Conservation (phyloP, 345 rosid species). For the Eucalyptus paniculata region DNA sequence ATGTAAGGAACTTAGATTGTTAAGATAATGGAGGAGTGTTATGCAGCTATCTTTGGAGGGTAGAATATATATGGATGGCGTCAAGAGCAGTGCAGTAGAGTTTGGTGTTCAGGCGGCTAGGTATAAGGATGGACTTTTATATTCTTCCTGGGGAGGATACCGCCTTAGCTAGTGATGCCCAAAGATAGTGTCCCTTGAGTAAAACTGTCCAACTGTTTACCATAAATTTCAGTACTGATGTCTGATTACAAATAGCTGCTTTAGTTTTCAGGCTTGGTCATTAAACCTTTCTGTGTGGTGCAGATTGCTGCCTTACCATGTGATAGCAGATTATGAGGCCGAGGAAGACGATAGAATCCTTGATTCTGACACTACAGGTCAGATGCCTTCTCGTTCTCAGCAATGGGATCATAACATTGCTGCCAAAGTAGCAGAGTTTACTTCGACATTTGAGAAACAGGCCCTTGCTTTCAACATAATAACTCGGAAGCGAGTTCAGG, state of each 20-base stretch:
- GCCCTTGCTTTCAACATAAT: slow-evolving; percentile 67
- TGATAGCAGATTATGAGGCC: slow-evolving; percentile 92
- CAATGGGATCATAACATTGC: slow-evolving; percentile 90
- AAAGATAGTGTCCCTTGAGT: background rate
- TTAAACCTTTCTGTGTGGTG: background rate
- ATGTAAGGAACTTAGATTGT: background rate
- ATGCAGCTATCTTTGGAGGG: background rate
- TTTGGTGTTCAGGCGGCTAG: background rate
- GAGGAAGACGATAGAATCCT: slow-evolving; percentile 90
- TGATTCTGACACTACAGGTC: slow-evolving; percentile 74
- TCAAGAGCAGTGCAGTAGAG: background rate
- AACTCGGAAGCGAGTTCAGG: slow-evolving; percentile 43
- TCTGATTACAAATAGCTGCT: background rate
- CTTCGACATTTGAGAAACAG: slow-evolving; percentile 82
- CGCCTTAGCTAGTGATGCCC: background rate
- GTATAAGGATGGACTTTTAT: background rate
- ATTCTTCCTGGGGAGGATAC: background rate
- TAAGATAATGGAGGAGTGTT: background rate
- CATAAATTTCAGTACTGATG: background rate
- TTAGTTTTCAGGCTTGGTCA: background rate
- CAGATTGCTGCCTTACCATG: slow-evolving; percentile 89
- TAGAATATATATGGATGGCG: background rate
- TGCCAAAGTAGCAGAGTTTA: slow-evolving; percentile 77
- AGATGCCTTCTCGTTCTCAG: slow-evolving; percentile 68
- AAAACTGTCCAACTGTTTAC: background rate